Evolutionary conservation across 805 yeast species (phyloP).

Genomic region (Candida taoyuanica): DNA sequence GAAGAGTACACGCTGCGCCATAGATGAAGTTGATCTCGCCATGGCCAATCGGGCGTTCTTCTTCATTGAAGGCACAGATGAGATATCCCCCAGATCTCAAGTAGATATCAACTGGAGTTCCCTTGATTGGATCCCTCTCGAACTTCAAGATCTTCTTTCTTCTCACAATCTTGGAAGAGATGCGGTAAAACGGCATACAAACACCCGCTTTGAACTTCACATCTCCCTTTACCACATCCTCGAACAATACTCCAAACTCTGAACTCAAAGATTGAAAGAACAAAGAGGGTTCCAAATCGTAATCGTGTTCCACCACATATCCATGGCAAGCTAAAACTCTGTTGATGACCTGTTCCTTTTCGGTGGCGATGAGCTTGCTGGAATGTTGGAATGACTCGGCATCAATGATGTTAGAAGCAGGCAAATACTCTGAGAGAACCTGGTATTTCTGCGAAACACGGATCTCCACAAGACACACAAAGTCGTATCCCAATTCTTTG

Average conservation of each 20-base stretch:
- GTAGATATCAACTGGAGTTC: constrained; percentile 36
- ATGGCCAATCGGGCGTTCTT: constrained; percentile 28
- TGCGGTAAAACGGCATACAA: constrained; percentile 48
- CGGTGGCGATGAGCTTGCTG: constrained; percentile 32
- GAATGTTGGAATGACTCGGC: constrained; percentile 40
- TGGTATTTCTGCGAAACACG: constrained; percentile 43
- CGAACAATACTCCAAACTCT: constrained; percentile 47
- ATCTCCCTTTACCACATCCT: constrained; percentile 22
- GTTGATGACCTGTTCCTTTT: constrained; percentile 38
- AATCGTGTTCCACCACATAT: constrained; percentile 4
- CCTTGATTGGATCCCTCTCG: constrained; percentile 7
- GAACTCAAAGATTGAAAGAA: constrained; percentile 44
- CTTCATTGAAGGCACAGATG: constrained; percentile 41
- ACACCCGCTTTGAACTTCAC: constrained; percentile 43
- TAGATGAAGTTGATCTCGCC: constrained; percentile 41
- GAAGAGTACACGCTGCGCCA: constrained; percentile 41
- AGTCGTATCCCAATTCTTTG: constrained; percentile 33
- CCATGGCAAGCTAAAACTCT: constrained; percentile 45
- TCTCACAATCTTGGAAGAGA: constrained; percentile 40
- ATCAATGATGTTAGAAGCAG: constrained; percentile 40
- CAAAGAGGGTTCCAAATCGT: constrained; percentile 30
- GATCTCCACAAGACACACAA: constrained; percentile 49
- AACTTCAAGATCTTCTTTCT: constrained; percentile 25
- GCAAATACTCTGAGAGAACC: constrained; percentile 40
- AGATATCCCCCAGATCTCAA: constrained; percentile 50